Evolutionary conservation across 1,284 basidiomycete species (phyloP).

Genomic region (Boletus mariae): DNA sequence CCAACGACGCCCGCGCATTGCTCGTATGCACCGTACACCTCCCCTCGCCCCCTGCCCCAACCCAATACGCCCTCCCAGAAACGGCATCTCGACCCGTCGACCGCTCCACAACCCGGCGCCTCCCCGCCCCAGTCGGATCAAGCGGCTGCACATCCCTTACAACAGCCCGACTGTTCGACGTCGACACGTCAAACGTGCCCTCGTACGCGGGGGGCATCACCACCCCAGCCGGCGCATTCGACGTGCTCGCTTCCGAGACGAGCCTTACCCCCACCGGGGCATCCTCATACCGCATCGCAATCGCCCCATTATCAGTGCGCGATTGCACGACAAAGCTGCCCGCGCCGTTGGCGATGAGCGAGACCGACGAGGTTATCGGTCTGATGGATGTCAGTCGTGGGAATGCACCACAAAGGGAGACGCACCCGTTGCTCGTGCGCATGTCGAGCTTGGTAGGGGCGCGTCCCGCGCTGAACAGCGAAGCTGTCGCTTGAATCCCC

Average conservation of each 20-base stretch:
- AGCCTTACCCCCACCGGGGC: conserved; percentile 34
- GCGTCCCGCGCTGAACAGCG: conserved; percentile 22
- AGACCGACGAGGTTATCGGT: conserved; percentile 13
- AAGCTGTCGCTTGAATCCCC: conserved; percentile 34
- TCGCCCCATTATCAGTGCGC: conserved; percentile 34
- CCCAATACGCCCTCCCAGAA: conserved; percentile 21
- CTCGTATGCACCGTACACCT: conserved; percentile 20
- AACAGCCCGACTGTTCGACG: conserved; percentile 29
- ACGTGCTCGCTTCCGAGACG: conserved; percentile 32
- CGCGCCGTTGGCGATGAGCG: conserved; percentile 11
- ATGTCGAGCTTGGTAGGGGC: conserved; percentile 26
- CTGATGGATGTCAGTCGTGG: conserved; percentile 1
- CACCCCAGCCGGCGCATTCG: conserved; percentile 37
- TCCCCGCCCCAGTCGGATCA: conserved; percentile 38
- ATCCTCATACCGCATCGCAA: conserved; percentile 35
- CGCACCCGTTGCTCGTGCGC: conserved; percentile 41
- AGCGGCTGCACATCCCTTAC: conserved; percentile 13
- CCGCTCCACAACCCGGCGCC: conserved; percentile 25
- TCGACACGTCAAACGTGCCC: conserved; percentile 37
- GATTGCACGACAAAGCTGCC: conserved; percentile 34
- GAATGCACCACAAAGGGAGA: background rate
- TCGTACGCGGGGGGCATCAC: conserved; percentile 41
- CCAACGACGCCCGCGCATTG: conserved; percentile 21
- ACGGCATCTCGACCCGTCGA: background rate
- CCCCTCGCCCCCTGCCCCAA: background rate